Percentiles rank a stretch among this genome's conserved stretches.
These are phyloP conservation scores for Phylloporus sp. DNA, from an alignment of 768 basidiomycete species.

Conservation along the genomic window DNA sequence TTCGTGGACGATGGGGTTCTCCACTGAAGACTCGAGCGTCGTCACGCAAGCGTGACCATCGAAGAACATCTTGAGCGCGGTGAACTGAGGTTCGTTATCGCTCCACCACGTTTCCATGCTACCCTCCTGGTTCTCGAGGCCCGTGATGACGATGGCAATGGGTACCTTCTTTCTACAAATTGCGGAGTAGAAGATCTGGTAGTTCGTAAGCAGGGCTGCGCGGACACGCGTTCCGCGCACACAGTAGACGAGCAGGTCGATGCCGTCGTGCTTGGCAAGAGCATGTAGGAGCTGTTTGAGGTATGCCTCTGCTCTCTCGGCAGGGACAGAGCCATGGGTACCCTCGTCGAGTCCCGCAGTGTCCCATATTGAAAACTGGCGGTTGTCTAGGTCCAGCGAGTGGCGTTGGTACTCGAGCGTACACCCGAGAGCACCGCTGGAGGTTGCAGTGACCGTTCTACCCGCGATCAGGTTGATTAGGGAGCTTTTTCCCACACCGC, in stretches of 20 bases:
- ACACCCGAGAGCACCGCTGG: constrained; percentile 32
- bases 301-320: constrained; percentile 29
- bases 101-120: constrained; percentile 34
- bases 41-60: constrained; percentile 33
- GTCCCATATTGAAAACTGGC: constrained; percentile 30
- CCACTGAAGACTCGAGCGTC: constrained; percentile 17
- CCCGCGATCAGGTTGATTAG: constrained; percentile 41
- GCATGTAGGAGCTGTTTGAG: constrained; percentile 34
- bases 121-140: constrained; percentile 36
- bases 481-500: constrained; percentile 42
- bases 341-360: constrained; percentile 34
- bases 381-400: constrained; percentile 14
- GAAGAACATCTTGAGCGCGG: constrained; percentile 25
- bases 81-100: constrained; percentile 22
- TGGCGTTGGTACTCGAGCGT: constrained; percentile 32
- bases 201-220: constrained; percentile 34
- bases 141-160: constrained; percentile 38
- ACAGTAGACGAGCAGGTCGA: constrained; percentile 40
- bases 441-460: constrained; percentile 22
- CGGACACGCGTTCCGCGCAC: constrained; percentile 38
- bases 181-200: constrained; percentile 37
- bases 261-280: constrained; percentile 32
- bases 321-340: constrained; percentile 22
- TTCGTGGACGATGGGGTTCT: constrained; percentile 6
- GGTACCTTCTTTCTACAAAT: constrained; percentile 40